phyloP scores from a whole-genome alignment of 1,284 basidiomycete genomes.

The Jaminaea rosea region DNA sequence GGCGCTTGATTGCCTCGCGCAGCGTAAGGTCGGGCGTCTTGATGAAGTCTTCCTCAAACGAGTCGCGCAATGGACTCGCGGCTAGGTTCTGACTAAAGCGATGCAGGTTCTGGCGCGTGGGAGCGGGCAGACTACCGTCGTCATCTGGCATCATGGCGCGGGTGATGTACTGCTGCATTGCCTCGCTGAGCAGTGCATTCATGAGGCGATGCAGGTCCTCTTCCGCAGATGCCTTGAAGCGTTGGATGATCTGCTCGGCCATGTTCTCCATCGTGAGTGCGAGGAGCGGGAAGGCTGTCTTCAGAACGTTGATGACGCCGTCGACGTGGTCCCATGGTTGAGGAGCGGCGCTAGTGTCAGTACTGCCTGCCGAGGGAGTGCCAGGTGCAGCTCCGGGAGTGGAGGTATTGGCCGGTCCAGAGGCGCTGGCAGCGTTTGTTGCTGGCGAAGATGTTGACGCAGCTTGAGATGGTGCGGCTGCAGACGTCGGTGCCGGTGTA shows the following conservation, averaged over 20 bases:
- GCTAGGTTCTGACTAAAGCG: constrained; percentile 60
- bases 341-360: constrained; percentile 45
- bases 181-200: constrained; percentile 67
- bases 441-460: not conserved
- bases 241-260: constrained; percentile 84
- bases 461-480: not conserved
- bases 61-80: constrained; percentile 53
- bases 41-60: constrained; percentile 88
- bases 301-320: constrained; percentile 86
- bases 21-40: constrained; percentile 64
- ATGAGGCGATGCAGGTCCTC: constrained; percentile 93
- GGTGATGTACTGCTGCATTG: constrained; percentile 49
- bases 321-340: constrained; percentile 87
- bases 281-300: constrained; percentile 90
- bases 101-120: constrained; percentile 57
- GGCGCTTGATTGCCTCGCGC: constrained; percentile 76
- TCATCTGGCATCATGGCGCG: constrained; percentile 51
- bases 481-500: not conserved
- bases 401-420: too few species aligned
- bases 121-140: constrained; percentile 62
- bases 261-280: constrained; percentile 94
- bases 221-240: constrained; percentile 83
- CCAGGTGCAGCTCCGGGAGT: too few species aligned
- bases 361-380: not conserved
- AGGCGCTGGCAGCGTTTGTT: too few species aligned